phyloP scores from a whole-genome alignment of 1,139 yeast species.

The Sugiyamaella paludigena region DNA sequence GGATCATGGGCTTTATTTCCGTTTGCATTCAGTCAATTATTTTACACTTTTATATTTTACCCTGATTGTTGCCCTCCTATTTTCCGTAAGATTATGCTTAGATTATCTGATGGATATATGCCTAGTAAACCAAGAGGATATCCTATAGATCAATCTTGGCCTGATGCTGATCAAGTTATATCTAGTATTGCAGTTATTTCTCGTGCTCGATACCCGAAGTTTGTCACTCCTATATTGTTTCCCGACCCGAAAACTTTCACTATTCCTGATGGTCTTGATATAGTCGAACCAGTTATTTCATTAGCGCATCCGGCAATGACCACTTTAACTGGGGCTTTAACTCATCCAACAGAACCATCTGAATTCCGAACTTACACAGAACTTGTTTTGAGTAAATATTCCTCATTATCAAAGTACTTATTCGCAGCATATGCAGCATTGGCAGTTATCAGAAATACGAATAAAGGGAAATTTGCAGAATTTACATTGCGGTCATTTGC shows the following conservation, averaged over 20 bases:
- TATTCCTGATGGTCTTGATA: constrained; percentile 29
- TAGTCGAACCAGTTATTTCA: constrained; percentile 35
- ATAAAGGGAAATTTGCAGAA: constrained; percentile 18
- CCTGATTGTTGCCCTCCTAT: constrained; percentile 38
- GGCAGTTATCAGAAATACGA: too few relatives aligned
- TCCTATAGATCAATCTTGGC: constrained; percentile 35
- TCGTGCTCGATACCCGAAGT: constrained; percentile 36
- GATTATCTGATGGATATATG: constrained; percentile 35
- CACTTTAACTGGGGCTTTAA: constrained; percentile 39
- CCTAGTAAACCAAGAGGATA: constrained; percentile 34
- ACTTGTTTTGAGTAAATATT: constrained; percentile 30
- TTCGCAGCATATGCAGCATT: constrained; percentile 33
- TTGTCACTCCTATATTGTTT: constrained; percentile 38
- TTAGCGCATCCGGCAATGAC: constrained; percentile 41
- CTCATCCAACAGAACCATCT: constrained; percentile 38
- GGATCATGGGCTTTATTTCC: constrained; percentile 45
- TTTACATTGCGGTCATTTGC: not conserved
- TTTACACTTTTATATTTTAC: constrained; percentile 38
- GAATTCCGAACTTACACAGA: constrained; percentile 32
- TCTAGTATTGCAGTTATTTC: constrained; percentile 36
- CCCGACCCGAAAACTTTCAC: constrained; percentile 26
- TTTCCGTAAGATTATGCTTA: constrained; percentile 33
- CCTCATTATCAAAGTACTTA: constrained; percentile 33
- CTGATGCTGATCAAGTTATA: constrained; percentile 35
- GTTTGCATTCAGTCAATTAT: constrained; percentile 42